A percentile compares a stretch with the other conserved stretches of the same genome.
phyloP scores from a whole-genome alignment of 2,329 filamentous ascomycete genomes.

The Capronia americana region DNA sequence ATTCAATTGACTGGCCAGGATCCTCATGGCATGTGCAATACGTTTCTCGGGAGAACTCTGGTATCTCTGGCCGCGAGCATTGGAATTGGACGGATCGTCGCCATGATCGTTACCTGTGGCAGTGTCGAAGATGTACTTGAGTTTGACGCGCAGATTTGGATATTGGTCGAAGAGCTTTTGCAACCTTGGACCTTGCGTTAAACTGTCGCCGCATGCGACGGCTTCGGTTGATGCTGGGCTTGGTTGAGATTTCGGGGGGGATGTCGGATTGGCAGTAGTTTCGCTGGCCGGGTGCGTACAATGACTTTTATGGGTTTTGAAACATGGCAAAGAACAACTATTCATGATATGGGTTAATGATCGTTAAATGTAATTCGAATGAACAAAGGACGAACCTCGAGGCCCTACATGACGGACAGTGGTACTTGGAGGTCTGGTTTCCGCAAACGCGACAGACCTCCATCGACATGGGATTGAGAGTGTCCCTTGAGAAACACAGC shows the following conservation, averaged over 20 bases:
- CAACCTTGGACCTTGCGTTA: slow-evolving; percentile 26
- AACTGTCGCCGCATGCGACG: slow-evolving; percentile 19
- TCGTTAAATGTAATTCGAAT: slow-evolving; percentile 10
- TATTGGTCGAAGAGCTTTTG: slow-evolving; percentile 45
- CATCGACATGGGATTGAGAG: slow-evolving; percentile 17
- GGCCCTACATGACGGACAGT: slow-evolving; percentile 42
- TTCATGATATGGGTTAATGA: slow-evolving; percentile 19
- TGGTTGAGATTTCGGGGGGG: slow-evolving; percentile 1
- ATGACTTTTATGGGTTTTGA: slow-evolving; percentile 52
- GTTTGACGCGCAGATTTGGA: slow-evolving; percentile 48
- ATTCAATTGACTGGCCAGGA: slow-evolving; percentile 20
- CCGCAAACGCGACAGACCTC: slow-evolving; percentile 42
- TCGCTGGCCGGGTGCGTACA: slow-evolving; percentile 43
- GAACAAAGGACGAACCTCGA: slow-evolving; percentile 40
- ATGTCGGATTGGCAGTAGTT: slow-evolving; percentile 19
- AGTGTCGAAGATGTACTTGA: slow-evolving; percentile 51
- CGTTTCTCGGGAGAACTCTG: slow-evolving; percentile 25
- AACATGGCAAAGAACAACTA: slow-evolving; percentile 56
- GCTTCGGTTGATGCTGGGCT: background rate
- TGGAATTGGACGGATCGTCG: slow-evolving; percentile 21
- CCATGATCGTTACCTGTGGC: slow-evolving; percentile 48
- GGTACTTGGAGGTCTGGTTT: slow-evolving; percentile 43
- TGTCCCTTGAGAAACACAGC: background rate
- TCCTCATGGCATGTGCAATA: slow-evolving; percentile 21
- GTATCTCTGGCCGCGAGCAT: slow-evolving; percentile 14